Conservation (phyloP, 805 yeast genomes). For the Saturnispora quitensis region DNA sequence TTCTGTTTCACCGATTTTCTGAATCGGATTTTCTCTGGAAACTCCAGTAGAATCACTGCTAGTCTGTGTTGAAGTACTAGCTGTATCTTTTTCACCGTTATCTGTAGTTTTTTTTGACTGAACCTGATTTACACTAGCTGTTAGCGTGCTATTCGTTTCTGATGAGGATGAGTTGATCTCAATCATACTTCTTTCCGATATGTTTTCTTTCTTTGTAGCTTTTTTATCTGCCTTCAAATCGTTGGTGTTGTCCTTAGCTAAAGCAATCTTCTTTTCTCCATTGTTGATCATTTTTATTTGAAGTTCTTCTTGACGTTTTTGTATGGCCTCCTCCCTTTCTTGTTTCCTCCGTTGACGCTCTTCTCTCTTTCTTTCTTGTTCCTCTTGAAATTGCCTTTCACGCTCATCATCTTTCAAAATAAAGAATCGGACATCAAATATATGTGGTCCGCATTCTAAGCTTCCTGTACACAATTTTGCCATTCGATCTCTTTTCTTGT, state of each 20-base stretch:
- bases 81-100: not conserved
- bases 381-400: slow-evolving; percentile 34
- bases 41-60: too few species aligned
- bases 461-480: slow-evolving; percentile 74
- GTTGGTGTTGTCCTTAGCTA: not conserved
- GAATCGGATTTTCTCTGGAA: too few species aligned
- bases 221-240: not conserved
- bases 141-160: not conserved
- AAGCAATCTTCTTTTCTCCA: not conserved
- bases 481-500: slow-evolving; percentile 65
- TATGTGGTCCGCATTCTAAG: slow-evolving; percentile 74
- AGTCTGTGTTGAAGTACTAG: too few species aligned
- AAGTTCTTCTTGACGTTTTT: slow-evolving; percentile 11
- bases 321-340: slow-evolving; percentile 19
- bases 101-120: not conserved
- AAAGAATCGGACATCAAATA: slow-evolving; percentile 66
- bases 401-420: slow-evolving; percentile 75
- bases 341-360: slow-evolving; percentile 27
- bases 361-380: slow-evolving; percentile 23
- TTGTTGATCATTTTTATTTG: not conserved
- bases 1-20: too few species aligned
- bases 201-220: not conserved
- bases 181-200: not conserved
- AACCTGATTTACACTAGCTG: not conserved
- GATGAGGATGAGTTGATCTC: not conserved